These are phyloP conservation scores for Endogone sp. DNA, from an alignment of 192 early-diverging fungal species.

Conservation along the genomic window DNA sequence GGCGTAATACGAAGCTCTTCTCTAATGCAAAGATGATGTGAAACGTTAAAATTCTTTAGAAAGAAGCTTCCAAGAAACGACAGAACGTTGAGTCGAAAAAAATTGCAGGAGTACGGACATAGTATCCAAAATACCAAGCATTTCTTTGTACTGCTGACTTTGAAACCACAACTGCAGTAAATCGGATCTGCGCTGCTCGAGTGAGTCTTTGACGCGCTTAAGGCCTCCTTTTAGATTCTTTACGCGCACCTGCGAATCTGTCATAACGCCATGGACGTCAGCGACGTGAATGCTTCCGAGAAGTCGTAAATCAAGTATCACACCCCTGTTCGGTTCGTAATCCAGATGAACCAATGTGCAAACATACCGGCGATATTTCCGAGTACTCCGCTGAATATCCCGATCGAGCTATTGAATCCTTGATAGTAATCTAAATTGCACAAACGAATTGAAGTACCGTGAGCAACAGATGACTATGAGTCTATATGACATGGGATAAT, in stretches of 20 bases:
- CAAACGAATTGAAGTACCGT: not conserved
- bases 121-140: conserved; percentile 67
- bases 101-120: conserved; percentile 40
- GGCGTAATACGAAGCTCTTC: conserved; percentile 67
- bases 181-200: conserved; percentile 60
- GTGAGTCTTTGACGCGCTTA: conserved; percentile 56
- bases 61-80: not conserved
- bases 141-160: conserved; percentile 74
- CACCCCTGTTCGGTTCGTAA: not conserved
- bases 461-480: not conserved
- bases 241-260: conserved; percentile 60
- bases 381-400: conserved; percentile 74
- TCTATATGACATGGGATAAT: not conserved
- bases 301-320: not conserved
- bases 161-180: conserved; percentile 68
- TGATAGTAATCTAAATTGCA: conserved; percentile 62
- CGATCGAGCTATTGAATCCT: conserved; percentile 78
- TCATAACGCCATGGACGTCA: too few species aligned
- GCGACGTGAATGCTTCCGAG: not conserved
- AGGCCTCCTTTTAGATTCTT: conserved; percentile 59
- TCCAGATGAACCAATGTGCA: not conserved
- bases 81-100: not conserved
- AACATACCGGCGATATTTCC: conserved; percentile 57
- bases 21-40: conserved; percentile 15
- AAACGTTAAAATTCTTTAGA: not conserved